A percentile compares a stretch with the other conserved stretches of the same genome.
Conservation (phyloP, 2,329 filamentous ascomycete species). For the Pseudogymnoascus sp. region DNA sequence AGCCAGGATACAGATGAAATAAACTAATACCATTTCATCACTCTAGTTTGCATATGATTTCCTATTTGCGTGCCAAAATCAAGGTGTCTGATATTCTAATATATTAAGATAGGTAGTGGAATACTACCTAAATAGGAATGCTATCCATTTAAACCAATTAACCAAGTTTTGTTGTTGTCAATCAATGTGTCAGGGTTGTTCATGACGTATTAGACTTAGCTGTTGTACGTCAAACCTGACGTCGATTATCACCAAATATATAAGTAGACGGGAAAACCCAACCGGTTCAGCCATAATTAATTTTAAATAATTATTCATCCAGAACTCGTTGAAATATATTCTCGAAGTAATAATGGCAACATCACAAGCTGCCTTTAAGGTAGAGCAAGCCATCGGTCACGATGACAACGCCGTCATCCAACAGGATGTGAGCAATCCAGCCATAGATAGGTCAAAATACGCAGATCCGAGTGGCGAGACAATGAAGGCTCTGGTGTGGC, state of each 20-base stretch:
- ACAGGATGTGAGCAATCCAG: conserved; percentile 65
- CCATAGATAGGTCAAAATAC: conserved; percentile 38
- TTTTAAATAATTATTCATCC: background rate
- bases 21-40: conserved; percentile 1
- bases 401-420: conserved; percentile 53
- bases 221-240: background rate
- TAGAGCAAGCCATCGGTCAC: conserved; percentile 62
- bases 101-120: background rate
- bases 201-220: background rate
- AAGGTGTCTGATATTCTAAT: background rate
- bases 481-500: conserved; percentile 78
- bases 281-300: background rate
- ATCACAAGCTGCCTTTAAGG: conserved; percentile 55
- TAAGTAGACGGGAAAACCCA: background rate
- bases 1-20: conserved; percentile 1
- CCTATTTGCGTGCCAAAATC: background rate
- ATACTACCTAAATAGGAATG: background rate
- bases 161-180: background rate
- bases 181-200: background rate
- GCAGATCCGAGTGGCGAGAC: conserved; percentile 44
- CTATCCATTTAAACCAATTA: background rate
- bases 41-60: background rate
- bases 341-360: background rate
- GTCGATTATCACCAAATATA: background rate
- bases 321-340: background rate